Evolutionary conservation across 2,329 filamentous ascomycete species (phyloP).

Genomic region (Purpureocillium lavendulum): DNA sequence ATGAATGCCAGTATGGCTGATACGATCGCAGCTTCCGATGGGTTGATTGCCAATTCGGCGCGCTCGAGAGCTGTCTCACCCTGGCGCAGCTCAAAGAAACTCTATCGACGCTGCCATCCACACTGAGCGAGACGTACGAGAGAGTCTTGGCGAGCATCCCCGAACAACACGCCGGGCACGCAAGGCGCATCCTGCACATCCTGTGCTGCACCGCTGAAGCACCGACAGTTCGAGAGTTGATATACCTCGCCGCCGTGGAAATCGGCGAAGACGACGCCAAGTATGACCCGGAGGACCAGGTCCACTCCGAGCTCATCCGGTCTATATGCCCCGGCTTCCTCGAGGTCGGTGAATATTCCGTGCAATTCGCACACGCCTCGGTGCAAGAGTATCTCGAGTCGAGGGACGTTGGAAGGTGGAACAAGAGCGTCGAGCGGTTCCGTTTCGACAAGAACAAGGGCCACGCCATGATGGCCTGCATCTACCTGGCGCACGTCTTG

Average conservation of each 20-base stretch:
- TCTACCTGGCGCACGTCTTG: too few species aligned
- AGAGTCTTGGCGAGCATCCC: conserved; percentile 8
- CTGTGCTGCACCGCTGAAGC: not conserved
- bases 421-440: not conserved
- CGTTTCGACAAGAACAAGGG: too few species aligned
- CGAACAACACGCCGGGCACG: not conserved
- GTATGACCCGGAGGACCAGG: too few species aligned
- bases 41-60: conserved; percentile 13
- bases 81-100: conserved; percentile 10
- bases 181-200: not conserved
- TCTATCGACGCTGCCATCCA: conserved; percentile 16
- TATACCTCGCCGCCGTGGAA: too few species aligned
- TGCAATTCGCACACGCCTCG: conserved; percentile 8
- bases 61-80: conserved; percentile 6
- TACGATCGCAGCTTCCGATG: conserved; percentile 14
- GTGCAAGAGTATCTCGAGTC: conserved; percentile 9
- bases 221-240: too few species aligned
- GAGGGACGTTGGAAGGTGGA: not conserved
- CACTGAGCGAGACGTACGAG: conserved; percentile 18
- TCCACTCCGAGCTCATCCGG: too few species aligned
- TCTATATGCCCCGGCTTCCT: too few species aligned
- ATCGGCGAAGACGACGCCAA: too few species aligned
- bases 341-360: too few species aligned
- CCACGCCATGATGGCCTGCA: too few species aligned
- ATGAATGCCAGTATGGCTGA: not conserved